Percentiles rank a stretch among this genome's conserved stretches.
Conservation (phyloP, 2,329 filamentous ascomycete species). For the Phaeosphaeriaceae sp. region DNA sequence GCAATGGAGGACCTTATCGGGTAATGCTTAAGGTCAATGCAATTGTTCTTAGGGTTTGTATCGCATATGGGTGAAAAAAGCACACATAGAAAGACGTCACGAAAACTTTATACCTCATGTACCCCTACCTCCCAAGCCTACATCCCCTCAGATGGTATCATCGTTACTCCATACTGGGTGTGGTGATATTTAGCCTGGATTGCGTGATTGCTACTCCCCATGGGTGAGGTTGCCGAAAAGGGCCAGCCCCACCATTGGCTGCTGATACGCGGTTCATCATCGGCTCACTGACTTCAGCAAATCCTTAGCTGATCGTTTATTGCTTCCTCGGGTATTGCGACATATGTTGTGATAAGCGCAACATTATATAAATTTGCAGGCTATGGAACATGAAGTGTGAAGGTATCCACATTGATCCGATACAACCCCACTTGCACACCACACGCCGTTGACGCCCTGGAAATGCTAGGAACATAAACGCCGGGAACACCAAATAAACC, state of each 20-base stretch:
- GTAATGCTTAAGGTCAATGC: background rate
- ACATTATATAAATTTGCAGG: background rate
- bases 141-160: conserved; percentile 14
- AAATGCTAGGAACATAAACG: conserved; percentile 1
- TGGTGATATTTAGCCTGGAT: conserved; percentile 38
- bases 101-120: conserved; percentile 16
- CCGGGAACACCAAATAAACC: conserved; percentile 3
- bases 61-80: background rate
- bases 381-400: background rate
- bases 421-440: background rate
- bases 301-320: background rate
- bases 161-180: conserved; percentile 18
- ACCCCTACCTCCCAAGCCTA: conserved; percentile 19
- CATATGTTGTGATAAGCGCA: background rate
- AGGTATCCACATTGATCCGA: background rate
- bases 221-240: conserved; percentile 3
- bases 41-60: background rate
- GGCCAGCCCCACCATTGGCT: background rate
- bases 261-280: background rate
- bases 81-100: background rate
- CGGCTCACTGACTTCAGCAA: background rate
- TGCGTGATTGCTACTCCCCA: conserved; percentile 33
- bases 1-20: background rate
- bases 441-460: background rate
- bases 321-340: background rate